Evolutionary conservation across 768 basidiomycete species (phyloP).

Genomic region (Cytidiella melzeri): DNA sequence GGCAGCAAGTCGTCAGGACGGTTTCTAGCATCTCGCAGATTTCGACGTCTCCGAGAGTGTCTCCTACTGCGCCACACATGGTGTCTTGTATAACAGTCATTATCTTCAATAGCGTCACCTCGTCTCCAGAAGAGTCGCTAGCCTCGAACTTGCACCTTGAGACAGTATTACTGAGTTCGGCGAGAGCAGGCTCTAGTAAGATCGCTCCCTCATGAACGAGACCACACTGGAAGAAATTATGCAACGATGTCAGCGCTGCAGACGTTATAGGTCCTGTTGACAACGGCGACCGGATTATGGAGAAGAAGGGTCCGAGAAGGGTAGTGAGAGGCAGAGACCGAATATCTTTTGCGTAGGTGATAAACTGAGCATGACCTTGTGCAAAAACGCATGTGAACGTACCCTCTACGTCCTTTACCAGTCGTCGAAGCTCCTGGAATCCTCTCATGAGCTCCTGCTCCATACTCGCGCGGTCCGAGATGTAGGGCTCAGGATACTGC

Average conservation of each 20-base stretch:
- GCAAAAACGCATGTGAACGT: conserved; percentile 14
- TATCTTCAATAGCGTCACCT: conserved; percentile 89
- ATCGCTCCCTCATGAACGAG: conserved; percentile 56
- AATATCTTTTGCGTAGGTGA: conserved; percentile 41
- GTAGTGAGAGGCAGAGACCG: conserved; percentile 48
- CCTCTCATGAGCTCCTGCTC: conserved; percentile 87
- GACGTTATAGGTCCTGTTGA: conserved; percentile 98
- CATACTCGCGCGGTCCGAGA: conserved; percentile 45
- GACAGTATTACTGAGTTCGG: conserved; percentile 81
- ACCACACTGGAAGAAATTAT: conserved; percentile 79
- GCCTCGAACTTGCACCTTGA: conserved; percentile 98
- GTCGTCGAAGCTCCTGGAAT: conserved; percentile 80
- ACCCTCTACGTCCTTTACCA: conserved; percentile 66
- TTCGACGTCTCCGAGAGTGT: conserved; percentile 82
- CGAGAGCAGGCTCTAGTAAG: conserved; percentile 59
- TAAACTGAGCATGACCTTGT: not conserved
- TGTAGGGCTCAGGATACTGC: conserved; percentile 35
- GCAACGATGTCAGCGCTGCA: conserved; percentile 81
- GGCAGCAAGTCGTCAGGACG: conserved; percentile 92
- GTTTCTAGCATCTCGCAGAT: conserved; percentile 99
- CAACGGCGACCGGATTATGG: conserved; percentile 87
- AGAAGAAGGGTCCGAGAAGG: conserved; percentile 83
- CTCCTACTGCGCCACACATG: conserved; percentile 63
- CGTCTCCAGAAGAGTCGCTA: conserved; percentile 95
- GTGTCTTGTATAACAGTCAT: conserved; percentile 85